These are phyloP conservation scores for Tolypocladium pustulatum DNA, from an alignment of 2,329 filamentous ascomycete species.

Conservation along the genomic window DNA sequence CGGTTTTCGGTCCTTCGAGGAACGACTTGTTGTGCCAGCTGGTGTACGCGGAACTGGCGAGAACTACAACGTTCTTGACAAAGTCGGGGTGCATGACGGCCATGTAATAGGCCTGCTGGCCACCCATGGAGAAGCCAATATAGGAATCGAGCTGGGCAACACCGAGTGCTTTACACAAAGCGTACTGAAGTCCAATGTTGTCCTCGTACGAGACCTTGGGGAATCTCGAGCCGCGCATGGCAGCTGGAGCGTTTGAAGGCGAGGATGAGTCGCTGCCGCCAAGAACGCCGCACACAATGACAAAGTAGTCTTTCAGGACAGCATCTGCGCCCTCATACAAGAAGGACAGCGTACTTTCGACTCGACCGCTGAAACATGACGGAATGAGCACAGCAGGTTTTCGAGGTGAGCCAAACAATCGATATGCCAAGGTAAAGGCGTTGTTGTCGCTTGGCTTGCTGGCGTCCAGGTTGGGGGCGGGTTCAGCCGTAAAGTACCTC, in stretches of 20 bases:
- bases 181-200: not conserved
- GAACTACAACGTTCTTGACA: not conserved
- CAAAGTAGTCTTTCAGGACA: not conserved
- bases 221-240: not conserved
- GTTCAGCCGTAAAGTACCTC: not conserved
- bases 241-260: not conserved
- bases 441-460: not conserved
- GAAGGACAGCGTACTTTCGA: not conserved
- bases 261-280: not conserved
- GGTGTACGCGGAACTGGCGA: constrained; percentile 1
- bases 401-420: not conserved
- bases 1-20: constrained; percentile 5
- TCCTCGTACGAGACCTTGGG: not conserved
- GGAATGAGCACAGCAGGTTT: not conserved
- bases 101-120: not conserved
- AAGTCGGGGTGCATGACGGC: not conserved
- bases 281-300: not conserved
- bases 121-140: not conserved
- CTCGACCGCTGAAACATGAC: not conserved
- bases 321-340: not conserved
- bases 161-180: not conserved
- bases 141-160: not conserved
- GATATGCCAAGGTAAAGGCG: not conserved
- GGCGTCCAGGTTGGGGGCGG: not conserved
- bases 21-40: constrained; percentile 8